Evolutionary conservation across 495 filamentous ascomycete genomes (phyloP), one percentile per base, ranked within the genome.

Genomic region (Hypoxylon subgilvum): DNA sequence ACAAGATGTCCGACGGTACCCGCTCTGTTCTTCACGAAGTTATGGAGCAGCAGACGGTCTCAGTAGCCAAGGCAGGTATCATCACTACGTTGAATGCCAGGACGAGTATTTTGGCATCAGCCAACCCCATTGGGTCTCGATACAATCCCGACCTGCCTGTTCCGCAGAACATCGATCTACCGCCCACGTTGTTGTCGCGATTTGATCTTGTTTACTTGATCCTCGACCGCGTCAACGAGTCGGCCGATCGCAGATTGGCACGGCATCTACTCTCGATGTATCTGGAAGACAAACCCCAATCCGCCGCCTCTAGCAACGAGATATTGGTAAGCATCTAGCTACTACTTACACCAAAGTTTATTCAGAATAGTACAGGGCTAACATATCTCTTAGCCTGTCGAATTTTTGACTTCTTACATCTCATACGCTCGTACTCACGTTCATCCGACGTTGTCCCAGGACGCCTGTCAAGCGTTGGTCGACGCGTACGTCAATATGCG

Each of bases 21-120:
- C 87, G 94, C 27, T 96, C 92, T 2, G 94, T 97, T 7, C 81
- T 98, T 27, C 94, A 98, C 80, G 94, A 98, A 85, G 94, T 98
- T 13, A 98, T 98, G 94, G 94, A 98, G 69, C 94, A 98, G 73
- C 94, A 98, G 77, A 98, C 94, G 1, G 93, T 98, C 9, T 97
- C 95, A 1, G 95, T 98, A 54, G 94, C 94, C 53, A 98, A 98
- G 78, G 94, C 94, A 1, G 94, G 94, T 65, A 98, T 98, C 75
- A 98, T 98, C 74, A 98, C 94, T 2, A 97, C 94, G 1, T 79
- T 98, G 56, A 98, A 98, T 68, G 94, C 94, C 35, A 83, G 94
- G 52, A 96, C 94, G 1, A 91, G 86, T 49, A 96, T 98, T 63
- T 81, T 98, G 19, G 94, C 94, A 8, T 97, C 92, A 8, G 94